Conservation (phyloP, 352 stramenopile species). For the Halophytophthora polymorphica region DNA sequence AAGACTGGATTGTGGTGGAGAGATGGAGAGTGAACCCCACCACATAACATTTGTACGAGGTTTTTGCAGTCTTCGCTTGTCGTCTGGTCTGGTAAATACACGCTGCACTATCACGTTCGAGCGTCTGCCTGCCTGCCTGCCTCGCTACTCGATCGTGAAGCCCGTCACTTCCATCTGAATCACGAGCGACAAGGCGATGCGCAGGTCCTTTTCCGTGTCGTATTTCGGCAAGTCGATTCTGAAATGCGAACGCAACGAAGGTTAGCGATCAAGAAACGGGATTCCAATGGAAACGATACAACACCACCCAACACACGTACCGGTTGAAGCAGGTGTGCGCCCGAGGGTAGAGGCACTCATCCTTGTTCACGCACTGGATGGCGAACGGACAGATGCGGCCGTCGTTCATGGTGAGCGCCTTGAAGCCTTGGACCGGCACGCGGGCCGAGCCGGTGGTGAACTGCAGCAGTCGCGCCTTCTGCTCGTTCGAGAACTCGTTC, state of each 20-base stretch:
- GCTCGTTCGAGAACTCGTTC: slow-evolving; percentile 90
- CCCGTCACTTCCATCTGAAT: slow-evolving; percentile 87
- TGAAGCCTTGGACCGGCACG: slow-evolving; percentile 88
- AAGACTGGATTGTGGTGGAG: too few relatives aligned
- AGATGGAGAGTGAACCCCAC: too few relatives aligned
- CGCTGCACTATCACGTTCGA: too few relatives aligned
- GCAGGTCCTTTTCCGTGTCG: slow-evolving; percentile 70
- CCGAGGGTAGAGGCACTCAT: slow-evolving; percentile 80
- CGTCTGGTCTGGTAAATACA: too few relatives aligned
- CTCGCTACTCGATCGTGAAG: slow-evolving; percentile 77
- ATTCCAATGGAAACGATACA: not conserved
- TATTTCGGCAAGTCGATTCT: slow-evolving; percentile 81
- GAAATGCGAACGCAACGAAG: slow-evolving; percentile 7
- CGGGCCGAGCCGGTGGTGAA: slow-evolving; percentile 97
- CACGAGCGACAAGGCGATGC: slow-evolving; percentile 75
- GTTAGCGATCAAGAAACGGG: slow-evolving; percentile 3
- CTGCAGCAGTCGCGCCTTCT: slow-evolving; percentile 96
- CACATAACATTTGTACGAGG: too few relatives aligned
- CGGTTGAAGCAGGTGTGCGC: slow-evolving; percentile 88
- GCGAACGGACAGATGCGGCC: slow-evolving; percentile 85
- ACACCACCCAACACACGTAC: slow-evolving; percentile 30
- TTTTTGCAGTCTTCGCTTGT: too few relatives aligned
- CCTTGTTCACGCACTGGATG: slow-evolving; percentile 78
- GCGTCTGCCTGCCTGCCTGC: too few relatives aligned
- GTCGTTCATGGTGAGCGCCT: slow-evolving; percentile 87